Base-by-base conservation (phyloP, 2,329 filamentous ascomycete species). In the Fusarium graminum region DNA sequence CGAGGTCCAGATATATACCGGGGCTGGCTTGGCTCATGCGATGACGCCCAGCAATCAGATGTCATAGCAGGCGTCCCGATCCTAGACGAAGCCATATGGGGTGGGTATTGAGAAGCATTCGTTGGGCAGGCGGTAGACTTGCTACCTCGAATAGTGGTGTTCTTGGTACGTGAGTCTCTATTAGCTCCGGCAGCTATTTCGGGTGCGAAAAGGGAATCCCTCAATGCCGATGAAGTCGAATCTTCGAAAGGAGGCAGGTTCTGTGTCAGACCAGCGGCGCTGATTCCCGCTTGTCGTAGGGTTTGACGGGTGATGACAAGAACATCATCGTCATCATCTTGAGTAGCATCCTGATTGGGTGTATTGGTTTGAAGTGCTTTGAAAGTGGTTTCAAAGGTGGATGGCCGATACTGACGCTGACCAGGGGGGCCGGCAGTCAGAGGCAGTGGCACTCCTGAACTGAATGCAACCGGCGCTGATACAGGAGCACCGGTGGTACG, bases 401-500 rank as follows among this genome's bases (percentile, higher is more conserved):
- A 77, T n/a, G 82, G 76, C 19, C 78, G 81, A 65, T 81, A 81
- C 55, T 83, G 82, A 40, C 84, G 81, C 59, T 83, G 81, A 19
- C 85, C 85, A 13, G 85, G 85, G 40, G 85, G 85, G 3, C 85
- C 85, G 28, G 85, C 85, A 19, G 82, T 86, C 64, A 86, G 70
- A 11, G 84, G 85, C 22, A 75, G 78, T n/a, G 83, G 85, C 17
- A 78, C 79, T 7, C 82, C 83, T 1, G 77, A 74, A 1, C 76
- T 76, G 26, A 70, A 74, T 4, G 77, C 69, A 17, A 77, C 71
- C 16, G 40, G 34, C n/a, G 68, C 63, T 41, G 63, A 65, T 16
- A 56, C 26, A 44, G 67, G 44, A 28, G 57, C 56, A 63, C 63
- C 46, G 28, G 47, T 12, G 41, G 43, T 47, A 22, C 63, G 53